Evolutionary conservation across 768 basidiomycete species (phyloP), one percentile per base, ranked within the genome.

Genomic region (Mrakia blollopis): DNA sequence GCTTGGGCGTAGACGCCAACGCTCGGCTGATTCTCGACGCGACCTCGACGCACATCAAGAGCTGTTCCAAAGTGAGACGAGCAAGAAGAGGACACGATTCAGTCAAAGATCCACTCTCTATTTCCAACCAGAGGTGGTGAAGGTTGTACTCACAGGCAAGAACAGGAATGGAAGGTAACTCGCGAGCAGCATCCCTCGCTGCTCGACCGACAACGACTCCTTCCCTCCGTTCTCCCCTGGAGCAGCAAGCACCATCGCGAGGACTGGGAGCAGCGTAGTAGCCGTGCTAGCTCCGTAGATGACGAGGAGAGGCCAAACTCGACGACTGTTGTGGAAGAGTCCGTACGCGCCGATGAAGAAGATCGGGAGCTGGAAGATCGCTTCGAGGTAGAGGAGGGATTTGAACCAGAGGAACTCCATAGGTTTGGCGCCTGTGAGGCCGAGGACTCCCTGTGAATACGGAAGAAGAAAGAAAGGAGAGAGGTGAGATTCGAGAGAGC

Each of bases 91-190:
- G 32, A 10, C 3, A 0, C 54, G 14, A 23, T 9, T 32, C 70
- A 72, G 61, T 16, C 4, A 11, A 54, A 57, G 72, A 16, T 50
- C 47, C 47, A 21, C 16, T 16, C 44, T 47, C 16, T 47, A 2
- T 30, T 11, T 70, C 16, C 44, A 14, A 44, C 44, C 44, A 41
- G n/a, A 41, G 39, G 11, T 11, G 39, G 11, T 5, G 11, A 6
- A 41, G 39, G 6, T 41, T 41, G 2, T 14, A 44, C 76, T 63
- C 30, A 77, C 76, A 37, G 92, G 91, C 2, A 93, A 83, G 11
- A 92, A 39, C 77, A 91, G 88, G 86, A 91, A 94, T 2, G 92
- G 91, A 3, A 92, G 81, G 81, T 94, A 94, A 80, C 88, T 89
- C 8, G 86, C 86, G 23, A 93, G 85, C 30, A 94, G 84, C 67